Evolutionary conservation across 75 land plant genomes (phyloP).

Genomic region (Picea sitchensis): DNA sequence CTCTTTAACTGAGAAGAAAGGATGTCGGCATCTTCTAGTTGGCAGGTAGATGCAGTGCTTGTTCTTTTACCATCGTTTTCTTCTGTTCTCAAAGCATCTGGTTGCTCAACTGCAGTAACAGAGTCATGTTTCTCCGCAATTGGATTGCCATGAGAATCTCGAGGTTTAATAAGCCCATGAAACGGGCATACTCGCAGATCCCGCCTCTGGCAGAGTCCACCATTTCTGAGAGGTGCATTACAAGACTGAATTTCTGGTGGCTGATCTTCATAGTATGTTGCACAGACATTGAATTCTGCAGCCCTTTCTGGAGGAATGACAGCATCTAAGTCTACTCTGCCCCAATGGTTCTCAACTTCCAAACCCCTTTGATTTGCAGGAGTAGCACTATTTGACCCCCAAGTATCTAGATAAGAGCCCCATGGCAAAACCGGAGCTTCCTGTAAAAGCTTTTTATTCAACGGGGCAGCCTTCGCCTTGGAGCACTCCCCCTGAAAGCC

Average conservation of each 20-base stretch:
- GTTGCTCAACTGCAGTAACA: background rate
- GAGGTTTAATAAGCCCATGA: slow-evolving; percentile 79
- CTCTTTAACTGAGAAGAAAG: slow-evolving; percentile 6
- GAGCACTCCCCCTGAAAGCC: background rate
- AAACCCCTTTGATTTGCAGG: slow-evolving; percentile 81
- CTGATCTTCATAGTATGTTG: slow-evolving; percentile 54
- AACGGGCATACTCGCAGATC: slow-evolving; percentile 78
- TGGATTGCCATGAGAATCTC: slow-evolving; percentile 71
- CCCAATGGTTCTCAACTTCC: slow-evolving; percentile 85
- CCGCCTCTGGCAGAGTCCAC: slow-evolving; percentile 74
- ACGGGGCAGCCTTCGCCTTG: slow-evolving; percentile 10
- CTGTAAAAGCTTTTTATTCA: slow-evolving; percentile 50
- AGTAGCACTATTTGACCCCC: slow-evolving; percentile 64
- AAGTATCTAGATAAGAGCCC: slow-evolving; percentile 71
- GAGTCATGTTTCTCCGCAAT: slow-evolving; percentile 13
- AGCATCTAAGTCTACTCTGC: slow-evolving; percentile 79
- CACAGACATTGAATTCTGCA: slow-evolving; percentile 65
- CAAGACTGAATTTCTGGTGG: slow-evolving; percentile 67
- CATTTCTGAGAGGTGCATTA: slow-evolving; percentile 73
- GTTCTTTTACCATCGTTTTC: slow-evolving; percentile 5
- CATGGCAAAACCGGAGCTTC: slow-evolving; percentile 83
- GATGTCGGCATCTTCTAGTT: slow-evolving; percentile 1
- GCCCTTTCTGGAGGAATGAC: slow-evolving; percentile 74
- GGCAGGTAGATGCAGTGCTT: background rate
- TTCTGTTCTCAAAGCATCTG: slow-evolving; percentile 1